Conservation (phyloP, 768 basidiomycete genomes). For the Hericium alpestre region DNA sequence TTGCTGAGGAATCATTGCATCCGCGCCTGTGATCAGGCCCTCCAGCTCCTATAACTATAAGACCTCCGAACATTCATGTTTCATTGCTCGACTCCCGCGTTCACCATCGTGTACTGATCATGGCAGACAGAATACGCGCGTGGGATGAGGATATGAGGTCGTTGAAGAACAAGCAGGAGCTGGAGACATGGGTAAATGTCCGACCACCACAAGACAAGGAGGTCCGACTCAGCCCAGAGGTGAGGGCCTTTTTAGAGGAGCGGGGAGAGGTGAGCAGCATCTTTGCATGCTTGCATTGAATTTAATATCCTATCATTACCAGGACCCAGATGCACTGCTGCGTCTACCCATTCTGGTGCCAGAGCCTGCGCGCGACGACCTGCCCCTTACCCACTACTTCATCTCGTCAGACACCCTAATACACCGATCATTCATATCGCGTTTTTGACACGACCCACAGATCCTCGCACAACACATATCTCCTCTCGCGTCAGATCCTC, state of each 20-base stretch:
- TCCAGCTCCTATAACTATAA: too few species aligned
- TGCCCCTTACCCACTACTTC: slow-evolving; percentile 46
- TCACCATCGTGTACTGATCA: background rate
- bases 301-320: background rate
- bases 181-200: background rate
- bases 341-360: slow-evolving; percentile 25
- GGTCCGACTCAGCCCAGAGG: background rate
- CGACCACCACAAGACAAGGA: background rate
- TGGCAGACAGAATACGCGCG: background rate
- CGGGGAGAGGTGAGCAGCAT: background rate
- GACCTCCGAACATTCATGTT: too few species aligned
- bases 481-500: slow-evolving; percentile 45
- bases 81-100: background rate
- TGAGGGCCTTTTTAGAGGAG: background rate
- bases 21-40: too few species aligned
- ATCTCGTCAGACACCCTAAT: slow-evolving; percentile 28
- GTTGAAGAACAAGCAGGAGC: background rate
- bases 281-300: background rate
- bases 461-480: slow-evolving; percentile 60
- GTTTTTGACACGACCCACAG: slow-evolving; percentile 20
- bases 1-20: too few species aligned
- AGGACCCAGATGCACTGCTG: slow-evolving; percentile 22
- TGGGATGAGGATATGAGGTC: background rate
- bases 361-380: slow-evolving; percentile 27
- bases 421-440: background rate